Conservation (phyloP, 2,329 filamentous ascomycete genomes). For the Cladosporium sp. region DNA sequence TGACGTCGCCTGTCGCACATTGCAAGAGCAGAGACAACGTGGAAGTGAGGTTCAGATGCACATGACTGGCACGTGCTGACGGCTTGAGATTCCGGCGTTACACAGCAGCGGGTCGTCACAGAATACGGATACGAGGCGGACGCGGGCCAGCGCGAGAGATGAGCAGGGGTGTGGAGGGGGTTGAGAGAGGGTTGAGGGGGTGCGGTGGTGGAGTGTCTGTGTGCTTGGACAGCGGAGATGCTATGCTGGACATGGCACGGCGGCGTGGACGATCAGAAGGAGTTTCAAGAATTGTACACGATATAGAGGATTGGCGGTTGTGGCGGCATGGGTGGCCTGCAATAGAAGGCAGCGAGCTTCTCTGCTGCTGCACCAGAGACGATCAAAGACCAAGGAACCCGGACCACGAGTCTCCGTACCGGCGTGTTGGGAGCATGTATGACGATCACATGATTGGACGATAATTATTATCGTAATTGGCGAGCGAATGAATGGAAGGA, state of each 20-base stretch:
- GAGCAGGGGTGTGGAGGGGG: background rate
- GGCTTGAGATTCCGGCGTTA: constrained; percentile 3
- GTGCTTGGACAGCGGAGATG: background rate
- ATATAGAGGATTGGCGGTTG: background rate
- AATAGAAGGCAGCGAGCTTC: background rate
- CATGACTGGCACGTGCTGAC: background rate
- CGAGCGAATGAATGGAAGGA: background rate
- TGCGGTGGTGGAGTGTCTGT: background rate
- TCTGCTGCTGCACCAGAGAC: background rate
- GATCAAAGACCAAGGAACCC: no score
- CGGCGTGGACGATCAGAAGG: background rate
- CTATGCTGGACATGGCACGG: background rate
- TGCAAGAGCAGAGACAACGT: background rate
- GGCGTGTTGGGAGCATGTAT: background rate
- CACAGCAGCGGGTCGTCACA: constrained; percentile 13
- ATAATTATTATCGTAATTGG: background rate
- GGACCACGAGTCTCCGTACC: background rate
- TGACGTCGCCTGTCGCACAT: background rate
- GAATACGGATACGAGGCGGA: constrained; percentile 11
- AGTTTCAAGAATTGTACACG: background rate
- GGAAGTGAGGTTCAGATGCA: constrained; percentile 1
- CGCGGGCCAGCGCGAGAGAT: background rate
- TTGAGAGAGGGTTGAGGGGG: background rate
- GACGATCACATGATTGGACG: background rate
- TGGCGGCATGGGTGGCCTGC: background rate